Evolutionary conservation across 495 filamentous ascomycete genomes (phyloP).

Genomic region (Trichoderma asperelloides): DNA sequence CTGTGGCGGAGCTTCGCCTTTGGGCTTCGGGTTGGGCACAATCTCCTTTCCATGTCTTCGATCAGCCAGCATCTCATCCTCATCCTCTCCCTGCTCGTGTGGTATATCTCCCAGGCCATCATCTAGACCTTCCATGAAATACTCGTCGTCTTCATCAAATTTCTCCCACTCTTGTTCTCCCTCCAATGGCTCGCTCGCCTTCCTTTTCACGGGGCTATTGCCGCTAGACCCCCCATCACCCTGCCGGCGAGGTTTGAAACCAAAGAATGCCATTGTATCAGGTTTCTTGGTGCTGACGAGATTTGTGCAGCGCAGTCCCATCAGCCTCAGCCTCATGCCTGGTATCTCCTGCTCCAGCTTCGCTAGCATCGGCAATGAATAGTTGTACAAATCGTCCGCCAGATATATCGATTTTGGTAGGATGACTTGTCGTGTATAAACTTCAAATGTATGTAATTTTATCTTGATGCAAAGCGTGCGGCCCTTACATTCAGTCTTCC

Average conservation of each 20-base stretch:
- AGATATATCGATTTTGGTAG: constrained; percentile 60
- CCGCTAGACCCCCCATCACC: constrained; percentile 13
- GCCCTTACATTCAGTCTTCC: constrained; percentile 73
- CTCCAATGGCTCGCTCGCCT: constrained; percentile 13
- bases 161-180: constrained; percentile 51
- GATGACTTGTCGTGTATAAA: constrained; percentile 71
- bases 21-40: constrained; percentile 36
- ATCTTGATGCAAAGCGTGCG: constrained; percentile 85
- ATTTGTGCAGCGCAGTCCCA: constrained; percentile 83
- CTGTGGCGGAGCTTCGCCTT: constrained; percentile 12
- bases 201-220: constrained; percentile 4
- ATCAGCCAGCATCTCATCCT: background rate
- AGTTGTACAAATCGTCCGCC: constrained; percentile 77
- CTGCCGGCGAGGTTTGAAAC: constrained; percentile 32
- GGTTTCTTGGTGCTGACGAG: constrained; percentile 74
- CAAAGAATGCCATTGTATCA: constrained; percentile 71
- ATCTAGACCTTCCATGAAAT: background rate
- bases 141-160: constrained; percentile 51
- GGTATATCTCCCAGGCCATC: background rate
- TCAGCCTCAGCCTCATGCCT: constrained; percentile 69
- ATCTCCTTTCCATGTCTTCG: constrained; percentile 42
- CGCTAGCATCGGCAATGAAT: constrained; percentile 69
- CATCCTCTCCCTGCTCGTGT: background rate
- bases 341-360: constrained; percentile 85
- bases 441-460: constrained; percentile 91